phyloP scores from a whole-genome alignment of 768 basidiomycete genomes.

The Cantharellus anzutake region DNA sequence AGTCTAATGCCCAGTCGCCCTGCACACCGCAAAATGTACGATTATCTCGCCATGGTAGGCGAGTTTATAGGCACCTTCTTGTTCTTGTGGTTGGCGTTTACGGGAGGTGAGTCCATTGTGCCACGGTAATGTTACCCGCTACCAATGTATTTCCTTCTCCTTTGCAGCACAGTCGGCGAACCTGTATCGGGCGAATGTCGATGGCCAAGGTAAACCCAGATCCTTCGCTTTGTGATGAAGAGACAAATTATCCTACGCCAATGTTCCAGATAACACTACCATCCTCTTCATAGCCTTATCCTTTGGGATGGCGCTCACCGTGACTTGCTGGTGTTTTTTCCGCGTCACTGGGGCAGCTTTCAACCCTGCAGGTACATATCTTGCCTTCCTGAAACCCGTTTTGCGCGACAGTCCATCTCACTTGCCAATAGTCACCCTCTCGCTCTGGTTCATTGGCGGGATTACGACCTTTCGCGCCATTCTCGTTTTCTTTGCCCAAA shows the following conservation, averaged over 20 bases:
- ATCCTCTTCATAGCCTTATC: constrained; percentile 36
- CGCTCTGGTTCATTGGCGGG: constrained; percentile 36
- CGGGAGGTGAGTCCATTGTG: neutral
- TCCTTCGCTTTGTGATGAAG: too few species aligned
- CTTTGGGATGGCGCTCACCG: constrained; percentile 42
- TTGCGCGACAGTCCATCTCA: neutral
- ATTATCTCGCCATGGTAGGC: neutral
- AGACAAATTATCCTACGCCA: too few species aligned
- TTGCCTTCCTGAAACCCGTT: neutral
- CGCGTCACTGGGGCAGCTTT: constrained; percentile 13
- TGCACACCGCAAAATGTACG: neutral
- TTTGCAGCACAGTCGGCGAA: too few species aligned
- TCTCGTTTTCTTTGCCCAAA: constrained; percentile 33
- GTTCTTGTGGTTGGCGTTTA: constrained; percentile 2
- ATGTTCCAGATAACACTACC: neutral
- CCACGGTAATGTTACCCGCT: neutral
- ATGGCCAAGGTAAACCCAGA: too few species aligned
- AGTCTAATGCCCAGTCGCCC: neutral
- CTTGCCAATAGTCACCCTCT: constrained; percentile 25
- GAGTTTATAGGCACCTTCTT: neutral
- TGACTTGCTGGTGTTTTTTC: constrained; percentile 50
- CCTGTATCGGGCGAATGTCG: too few species aligned
- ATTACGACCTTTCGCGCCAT: constrained; percentile 37
- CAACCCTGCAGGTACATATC: constrained; percentile 4
- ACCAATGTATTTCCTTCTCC: too few species aligned